phyloP scores from a whole-genome alignment of 2,329 filamentous ascomycete species.

The Pseudocercospora eumusae region DNA sequence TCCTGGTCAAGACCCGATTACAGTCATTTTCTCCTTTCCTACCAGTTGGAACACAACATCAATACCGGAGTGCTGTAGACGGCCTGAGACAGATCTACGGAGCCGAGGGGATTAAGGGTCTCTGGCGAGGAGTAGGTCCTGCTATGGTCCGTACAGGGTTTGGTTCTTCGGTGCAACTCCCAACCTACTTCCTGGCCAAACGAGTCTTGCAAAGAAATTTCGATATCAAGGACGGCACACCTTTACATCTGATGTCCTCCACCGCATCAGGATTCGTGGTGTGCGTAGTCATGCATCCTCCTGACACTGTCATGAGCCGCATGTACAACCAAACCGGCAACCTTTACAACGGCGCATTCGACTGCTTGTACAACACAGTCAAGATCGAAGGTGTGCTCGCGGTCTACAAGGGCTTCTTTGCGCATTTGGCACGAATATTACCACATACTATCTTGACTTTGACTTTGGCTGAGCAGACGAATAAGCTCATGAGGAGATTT shows the following conservation, averaged over 20 bases:
- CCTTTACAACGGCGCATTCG: slow-evolving; percentile 89
- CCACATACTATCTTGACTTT: slow-evolving; percentile 84
- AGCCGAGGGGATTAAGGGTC: slow-evolving; percentile 72
- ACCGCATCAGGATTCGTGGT: slow-evolving; percentile 92
- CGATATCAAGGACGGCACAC: slow-evolving; percentile 86
- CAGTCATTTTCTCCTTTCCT: slow-evolving; percentile 92
- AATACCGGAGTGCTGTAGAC: slow-evolving; percentile 82
- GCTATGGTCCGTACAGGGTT: slow-evolving; percentile 97
- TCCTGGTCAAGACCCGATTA: slow-evolving; percentile 93
- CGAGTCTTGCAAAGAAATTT: slow-evolving; percentile 76
- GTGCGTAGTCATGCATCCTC: slow-evolving; percentile 96
- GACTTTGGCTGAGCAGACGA: slow-evolving; percentile 93
- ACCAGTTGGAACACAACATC: slow-evolving; percentile 95
- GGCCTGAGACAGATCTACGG: slow-evolving; percentile 78
- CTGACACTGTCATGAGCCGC: slow-evolving; percentile 98
- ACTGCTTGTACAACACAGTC: slow-evolving; percentile 88
- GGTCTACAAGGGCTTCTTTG: slow-evolving; percentile 97
- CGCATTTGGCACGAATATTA: slow-evolving; percentile 88
- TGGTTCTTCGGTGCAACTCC: slow-evolving; percentile 91
- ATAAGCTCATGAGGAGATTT: slow-evolving; percentile 80
- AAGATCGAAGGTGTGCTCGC: slow-evolving; percentile 87
- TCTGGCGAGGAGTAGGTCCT: slow-evolving; percentile 88
- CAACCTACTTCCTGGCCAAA: slow-evolving; percentile 98
- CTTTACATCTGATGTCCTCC: slow-evolving; percentile 84
- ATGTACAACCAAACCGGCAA: slow-evolving; percentile 99